Base-by-base conservation (phyloP, 1,139 yeast genomes). In the Yamadazyma dushanensis region DNA sequence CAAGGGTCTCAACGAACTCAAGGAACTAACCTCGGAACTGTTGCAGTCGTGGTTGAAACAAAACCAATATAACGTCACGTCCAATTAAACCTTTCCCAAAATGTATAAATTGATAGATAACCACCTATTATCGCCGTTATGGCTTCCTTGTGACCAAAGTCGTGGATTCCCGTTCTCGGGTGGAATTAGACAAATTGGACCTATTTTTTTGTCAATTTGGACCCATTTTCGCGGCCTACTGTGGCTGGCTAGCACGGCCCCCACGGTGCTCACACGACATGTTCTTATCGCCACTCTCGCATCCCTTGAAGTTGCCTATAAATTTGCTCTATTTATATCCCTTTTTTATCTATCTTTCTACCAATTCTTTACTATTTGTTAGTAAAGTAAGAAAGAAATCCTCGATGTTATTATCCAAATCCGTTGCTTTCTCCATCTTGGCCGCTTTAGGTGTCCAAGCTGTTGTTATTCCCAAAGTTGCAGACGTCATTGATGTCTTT, bases 381-480 rank as follows among this genome's bases (percentile, higher is more conserved):
- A n/a, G 15, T n/a, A 17, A 17, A 15, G 29, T 10, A 14, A 4
- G 17, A 11, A 26, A 26, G 6, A 15, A 5, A 7, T 5, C 13
- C 29, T 3, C 14, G 3, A 73, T 70, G 76, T 68, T 70, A 61
- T 65, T 73, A 51, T 58, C 78, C 31, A 64, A 61, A 46, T 61
- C 80, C 34, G 66, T 73, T 43, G 78, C 77, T 29, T 56, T 73
- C 38, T 63, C 80, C 35, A 69, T 76, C 46, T 59, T 80, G 53
- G 76, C 84, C 40, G 70, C 83, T 39, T 59, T 80, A 46, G 76
- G 78, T 40, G 83, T 78, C 34, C 70, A 78, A 41, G 88, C 83
- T 20, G 70, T 84, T 54, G 80, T 82, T 46, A 76, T 82, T 46
- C 94, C 90, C 29, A 52, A 69, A 28, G 66, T 66, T 35, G 59